Base-by-base conservation (phyloP, 2,329 filamentous ascomycete genomes). In the Ophidiomyces ophidiicola region DNA sequence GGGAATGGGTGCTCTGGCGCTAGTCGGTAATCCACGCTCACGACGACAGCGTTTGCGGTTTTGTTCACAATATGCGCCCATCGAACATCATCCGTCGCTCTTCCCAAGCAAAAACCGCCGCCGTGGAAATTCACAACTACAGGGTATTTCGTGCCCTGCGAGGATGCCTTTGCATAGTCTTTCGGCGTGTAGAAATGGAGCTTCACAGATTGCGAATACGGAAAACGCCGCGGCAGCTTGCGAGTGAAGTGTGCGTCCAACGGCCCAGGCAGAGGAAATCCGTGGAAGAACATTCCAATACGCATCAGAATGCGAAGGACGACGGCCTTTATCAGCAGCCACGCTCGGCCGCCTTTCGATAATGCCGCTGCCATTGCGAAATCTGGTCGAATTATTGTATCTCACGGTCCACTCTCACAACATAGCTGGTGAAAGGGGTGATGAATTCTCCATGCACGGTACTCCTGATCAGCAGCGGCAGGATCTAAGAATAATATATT, bases 201-300 rank as follows among this genome's bases (percentile, higher is more conserved):
- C 15, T 23, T 57, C 31, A 41, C 24, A 15, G 26, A 33, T 11
- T 52, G 30, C 68, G 67, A 37, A 60, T 57, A 29, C 57, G 54
- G 58, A 64, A 26, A 61, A 67, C 36, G 66, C 57, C 43, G 63
- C 70, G 42, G 68, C 68, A 18, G 66, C 56, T 21, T 64, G 31
- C 67, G 69, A 32, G 66, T 65, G 59, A 83, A 83, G 20, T 67
- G 59, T 2, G 77, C 76, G 21, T 61, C 63, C 1, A 76, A 74
- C 4, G 78, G 75, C 35, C 70, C 66, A 5, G 78, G 76, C 29
- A 68, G 61, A 1, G 77, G 71, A 43, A 78, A 60, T 39, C 69
- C 71, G 54, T 84, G 79, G 26, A 83, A 61, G 44, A 71, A 64
- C 77, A 82, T 82, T 52, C 78, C 79, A 41, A 82, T 68, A 42